Evolutionary conservation across 228 moss, liverwort and hornwort species (phyloP), one percentile per base, ranked within the genome.

Genomic region (Sphagnum fallax): DNA sequence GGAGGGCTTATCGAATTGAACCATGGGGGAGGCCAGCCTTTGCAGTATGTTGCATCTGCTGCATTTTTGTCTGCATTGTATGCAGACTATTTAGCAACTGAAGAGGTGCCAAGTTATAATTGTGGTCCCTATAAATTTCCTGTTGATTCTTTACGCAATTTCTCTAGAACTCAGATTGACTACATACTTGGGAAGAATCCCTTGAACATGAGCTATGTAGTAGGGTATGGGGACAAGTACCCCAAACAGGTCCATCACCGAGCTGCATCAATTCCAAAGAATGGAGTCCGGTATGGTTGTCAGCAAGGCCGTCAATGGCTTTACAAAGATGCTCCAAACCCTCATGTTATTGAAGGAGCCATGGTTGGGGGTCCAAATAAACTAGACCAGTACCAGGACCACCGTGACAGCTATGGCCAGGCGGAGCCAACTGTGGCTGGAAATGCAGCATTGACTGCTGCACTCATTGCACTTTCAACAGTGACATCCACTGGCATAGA

Each of bases 351-450:
- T 0, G 76, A 79, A 16, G 98, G 98, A 4, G 98, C 87, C 4
- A 93, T 98, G 94, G 98, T 98, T 5, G 91, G 83, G 66, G 98
- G 98, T 12, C 98, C 94, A 0, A 61, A 90, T 76, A 98, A 73
- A 68, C 64, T 66, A 16, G 98, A 98, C 73, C 73, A 11, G 55
- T 98, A 94, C 4, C 0, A 4, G 0, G 98, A 98, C 70, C 52
- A 65, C 47, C 87, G 98, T 55, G 71, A 47, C 0, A 92, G 90
- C 47, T 98, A 49, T 59, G 69, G 76, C 4, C 88, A 76, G 76
- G 88, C 93, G 0, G 98, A 98, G 72, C 94, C 98, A 7, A 93
- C 94, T 0, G 65, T 94, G 47, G 87, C 89, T 6, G 94, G 84
- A 16, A 98, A 98, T 61, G 94, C 94, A 4, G 98, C 89, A 13